Conservation (phyloP, 768 basidiomycete species). For the Termitomyces bulborhizus region DNA sequence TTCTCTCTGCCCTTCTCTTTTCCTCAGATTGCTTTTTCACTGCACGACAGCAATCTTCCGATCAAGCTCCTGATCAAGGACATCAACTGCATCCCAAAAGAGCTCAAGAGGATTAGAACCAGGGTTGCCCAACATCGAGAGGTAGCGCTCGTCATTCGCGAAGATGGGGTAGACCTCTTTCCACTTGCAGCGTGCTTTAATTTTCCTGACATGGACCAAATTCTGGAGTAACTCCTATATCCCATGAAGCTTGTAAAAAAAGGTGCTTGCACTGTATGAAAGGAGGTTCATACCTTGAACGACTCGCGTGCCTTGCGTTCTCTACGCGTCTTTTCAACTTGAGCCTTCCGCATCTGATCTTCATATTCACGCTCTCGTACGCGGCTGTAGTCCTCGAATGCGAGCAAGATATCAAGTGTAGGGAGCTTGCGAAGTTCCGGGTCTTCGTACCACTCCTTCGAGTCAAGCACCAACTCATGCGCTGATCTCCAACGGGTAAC, state of each 20-base stretch:
- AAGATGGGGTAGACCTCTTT: conserved; percentile 80
- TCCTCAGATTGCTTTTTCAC: conserved; percentile 79
- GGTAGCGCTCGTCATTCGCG: conserved; percentile 75
- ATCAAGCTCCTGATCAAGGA: conserved; percentile 80
- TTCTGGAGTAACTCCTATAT: conserved; percentile 63
- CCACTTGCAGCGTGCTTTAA: conserved; percentile 88
- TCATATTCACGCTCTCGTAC: conserved; percentile 89
- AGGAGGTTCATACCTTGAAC: conserved; percentile 59
- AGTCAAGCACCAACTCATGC: conserved; percentile 67
- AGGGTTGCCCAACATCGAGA: conserved; percentile 82
- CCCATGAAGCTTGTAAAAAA: not conserved
- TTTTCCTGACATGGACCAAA: conserved; percentile 55
- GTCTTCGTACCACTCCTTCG: conserved; percentile 76
- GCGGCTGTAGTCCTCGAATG: conserved; percentile 92
- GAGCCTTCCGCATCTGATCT: conserved; percentile 71
- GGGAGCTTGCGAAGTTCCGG: conserved; percentile 76
- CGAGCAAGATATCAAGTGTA: conserved; percentile 84
- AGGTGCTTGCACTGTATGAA: not conserved
- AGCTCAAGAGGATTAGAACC: conserved; percentile 95
- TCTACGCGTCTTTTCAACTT: conserved; percentile 77
- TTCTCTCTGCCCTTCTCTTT: conserved; percentile 78
- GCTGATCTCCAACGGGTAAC: conserved; percentile 91
- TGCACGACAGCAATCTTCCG: conserved; percentile 68
- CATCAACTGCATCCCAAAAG: conserved; percentile 92
- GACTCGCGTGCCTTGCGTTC: conserved; percentile 89